phyloP scores from a whole-genome alignment of 768 basidiomycete species.

The Auricularia sp. region DNA sequence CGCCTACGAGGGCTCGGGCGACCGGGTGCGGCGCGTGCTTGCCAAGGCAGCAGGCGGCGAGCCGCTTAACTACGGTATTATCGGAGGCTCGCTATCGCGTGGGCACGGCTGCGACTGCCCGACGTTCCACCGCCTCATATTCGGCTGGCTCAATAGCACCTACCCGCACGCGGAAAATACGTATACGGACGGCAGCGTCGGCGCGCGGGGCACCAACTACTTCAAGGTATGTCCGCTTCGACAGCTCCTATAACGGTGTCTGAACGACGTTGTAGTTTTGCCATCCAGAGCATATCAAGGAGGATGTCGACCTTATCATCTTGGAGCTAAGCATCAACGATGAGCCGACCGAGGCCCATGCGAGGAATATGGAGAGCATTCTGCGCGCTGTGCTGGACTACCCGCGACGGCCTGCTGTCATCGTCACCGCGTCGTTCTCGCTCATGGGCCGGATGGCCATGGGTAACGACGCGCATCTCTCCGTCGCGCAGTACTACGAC shows the following conservation, averaged over 20 bases:
- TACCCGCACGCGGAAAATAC: slow-evolving; percentile 3
- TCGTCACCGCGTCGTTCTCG: slow-evolving; percentile 5
- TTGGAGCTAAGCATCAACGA: slow-evolving; percentile 3
- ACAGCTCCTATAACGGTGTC: background rate
- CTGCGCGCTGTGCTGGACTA: slow-evolving; percentile 1
- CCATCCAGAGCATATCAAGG: slow-evolving; percentile 1
- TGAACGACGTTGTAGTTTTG: background rate
- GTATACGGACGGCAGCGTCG: slow-evolving; percentile 4
- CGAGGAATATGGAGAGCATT: slow-evolving; percentile 2
- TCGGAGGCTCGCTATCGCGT: slow-evolving; percentile 3
- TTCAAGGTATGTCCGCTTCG: slow-evolving; percentile 4
- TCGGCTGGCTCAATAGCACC: slow-evolving; percentile 3
- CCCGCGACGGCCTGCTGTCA: slow-evolving; percentile 1
- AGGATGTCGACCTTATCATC: slow-evolving; percentile 3
- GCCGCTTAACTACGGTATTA: slow-evolving; percentile 4
- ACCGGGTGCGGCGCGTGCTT: slow-evolving; percentile 2
- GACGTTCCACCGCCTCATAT: slow-evolving; percentile 5
- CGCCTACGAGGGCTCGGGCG: slow-evolving; percentile 4
- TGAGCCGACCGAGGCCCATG: background rate
- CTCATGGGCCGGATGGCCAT: slow-evolving; percentile 4
- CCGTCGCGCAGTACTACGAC: slow-evolving; percentile 4
- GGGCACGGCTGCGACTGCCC: slow-evolving; percentile 7
- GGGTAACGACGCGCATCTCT: slow-evolving; percentile 7
- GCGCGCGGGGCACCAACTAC: slow-evolving; percentile 6
- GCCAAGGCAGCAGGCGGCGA: slow-evolving; percentile 3